Evolutionary conservation across 805 yeast species (phyloP), one percentile per base, ranked within the genome.

Genomic region (Myxozyma lipomycoides): DNA sequence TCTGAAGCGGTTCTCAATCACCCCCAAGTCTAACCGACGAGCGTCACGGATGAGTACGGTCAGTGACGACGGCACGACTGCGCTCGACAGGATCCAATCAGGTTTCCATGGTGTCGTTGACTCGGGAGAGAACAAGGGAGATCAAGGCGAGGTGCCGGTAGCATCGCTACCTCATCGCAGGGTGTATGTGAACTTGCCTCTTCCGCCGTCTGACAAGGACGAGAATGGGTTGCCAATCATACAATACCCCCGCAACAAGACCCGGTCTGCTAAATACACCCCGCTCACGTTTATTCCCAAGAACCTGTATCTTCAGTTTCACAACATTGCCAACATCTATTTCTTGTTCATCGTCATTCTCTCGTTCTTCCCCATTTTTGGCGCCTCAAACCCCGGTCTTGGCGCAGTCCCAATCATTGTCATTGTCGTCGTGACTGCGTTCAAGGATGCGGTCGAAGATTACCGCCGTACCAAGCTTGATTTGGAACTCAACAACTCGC

Each of bases 211-310:
- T 19, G 70, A 71, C 67, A 57, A 60, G 4, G 71, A 75, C 49
- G 78, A 75, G 21, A 76, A 81, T 1, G 83, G 84, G 12, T 75
- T 77, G 34, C 86, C 91, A 1, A 64, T 62, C 18, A 73, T 74
- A 0, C 65, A 68, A n/a, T 91, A 85, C 64, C 81, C 95, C 9
- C 77, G 96, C 62, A 91, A 91, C 73, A 90, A 93, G 67, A 87
- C 93, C 60, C 81, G 97, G 72, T 89, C 98, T 0, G 88, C 98
- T 2, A 91, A 88, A 71, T 91, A 91, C 68, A 91, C 97, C 1
- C 96, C 98, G 4, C 65, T 93, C 41, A 74, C 88, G 6, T 91
- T 91, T 64, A 58, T 93, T 26, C 98, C 98, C 2, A 89, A 89
- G 67, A 89, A 91, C 69, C 67, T 91, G 43, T 67, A 70, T 41